Evolutionary conservation across 2,329 filamentous ascomycete genomes (phyloP), one percentile per base, ranked within the genome.

Genomic region (Epichloe brachyelytri): DNA sequence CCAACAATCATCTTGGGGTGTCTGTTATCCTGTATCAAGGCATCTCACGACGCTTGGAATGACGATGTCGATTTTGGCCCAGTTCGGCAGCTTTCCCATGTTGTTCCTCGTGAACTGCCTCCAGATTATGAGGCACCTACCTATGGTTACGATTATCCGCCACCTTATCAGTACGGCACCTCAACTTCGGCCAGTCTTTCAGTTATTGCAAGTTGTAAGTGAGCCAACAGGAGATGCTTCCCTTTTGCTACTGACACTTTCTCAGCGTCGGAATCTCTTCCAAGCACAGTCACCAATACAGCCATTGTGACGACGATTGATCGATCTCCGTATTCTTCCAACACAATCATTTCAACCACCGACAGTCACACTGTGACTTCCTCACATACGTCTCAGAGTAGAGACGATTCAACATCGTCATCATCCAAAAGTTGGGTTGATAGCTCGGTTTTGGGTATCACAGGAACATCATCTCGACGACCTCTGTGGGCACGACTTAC

Each of bases 91-190:
- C n/a, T 48, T 14, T 37, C 38, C 5, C 19, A 46, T 20, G 36
- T 53, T 41, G 48, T 52, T 43, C 44, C 44, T 51, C 46, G 52
- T 40, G 52, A 54, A 34, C 26, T 40, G 17, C 53, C 46, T 30
- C 49, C 44, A 2, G 43, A 53, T n/a, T 54, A 59, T 46, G 51
- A 50, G 10, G 54, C 57, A 26, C 55, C 57, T 22, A 53, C 43
- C 34, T 54, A 56, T 26, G 44, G 39, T 39, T 57, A 58, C 43
- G 54, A 54, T 3, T 50, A 53, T 40, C 53, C 53, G 11, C 55
- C 57, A 48, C 56, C 58, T 6, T 59, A 59, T 43, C 50, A 52
- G 37, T 53, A 55, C 19, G 57, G 52, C 14, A 55, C 52, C 20
- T 54, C 55, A 10, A 48, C 43, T n/a, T 49, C 39, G 33, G 30